phyloP scores from a whole-genome alignment of 805 yeast genomes.

The Yarrowia keelungensis region DNA sequence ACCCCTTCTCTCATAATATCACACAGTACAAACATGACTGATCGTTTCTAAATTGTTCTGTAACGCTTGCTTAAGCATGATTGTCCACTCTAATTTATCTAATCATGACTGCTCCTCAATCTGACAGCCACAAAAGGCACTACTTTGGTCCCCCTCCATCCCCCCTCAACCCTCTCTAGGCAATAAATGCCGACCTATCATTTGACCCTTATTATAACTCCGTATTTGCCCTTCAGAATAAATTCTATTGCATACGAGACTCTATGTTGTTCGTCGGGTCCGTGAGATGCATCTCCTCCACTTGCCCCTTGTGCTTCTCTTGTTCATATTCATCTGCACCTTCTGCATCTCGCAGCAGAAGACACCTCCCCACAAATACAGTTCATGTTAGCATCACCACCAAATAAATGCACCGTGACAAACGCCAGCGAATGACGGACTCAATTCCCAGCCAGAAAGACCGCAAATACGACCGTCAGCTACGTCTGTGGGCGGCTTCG shows the following conservation, averaged over 20 bases:
- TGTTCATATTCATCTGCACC: background rate
- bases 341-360: background rate
- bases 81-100: too few species aligned
- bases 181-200: too few species aligned
- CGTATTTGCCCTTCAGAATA: background rate
- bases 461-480: conserved; percentile 79
- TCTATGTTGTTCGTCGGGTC: too few species aligned
- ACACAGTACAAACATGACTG: background rate
- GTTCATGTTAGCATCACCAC: conserved; percentile 30
- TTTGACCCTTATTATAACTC: background rate
- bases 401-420: conserved; percentile 35
- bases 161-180: too few species aligned
- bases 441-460: conserved; percentile 43
- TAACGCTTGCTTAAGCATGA: too few species aligned
- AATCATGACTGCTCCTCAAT: too few species aligned
- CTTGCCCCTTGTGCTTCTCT: background rate
- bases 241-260: background rate
- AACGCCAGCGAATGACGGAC: conserved; percentile 36
- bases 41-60: background rate
- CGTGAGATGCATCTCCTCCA: background rate
- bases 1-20: too few species aligned
- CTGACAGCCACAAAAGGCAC: too few species aligned
- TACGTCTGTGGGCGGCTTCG: conserved; percentile 80
- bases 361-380: conserved; percentile 32
- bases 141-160: too few species aligned